These are phyloP conservation scores for Coemansia sp. DNA, from an alignment of 192 early-diverging fungal species.

Conservation along the genomic window DNA sequence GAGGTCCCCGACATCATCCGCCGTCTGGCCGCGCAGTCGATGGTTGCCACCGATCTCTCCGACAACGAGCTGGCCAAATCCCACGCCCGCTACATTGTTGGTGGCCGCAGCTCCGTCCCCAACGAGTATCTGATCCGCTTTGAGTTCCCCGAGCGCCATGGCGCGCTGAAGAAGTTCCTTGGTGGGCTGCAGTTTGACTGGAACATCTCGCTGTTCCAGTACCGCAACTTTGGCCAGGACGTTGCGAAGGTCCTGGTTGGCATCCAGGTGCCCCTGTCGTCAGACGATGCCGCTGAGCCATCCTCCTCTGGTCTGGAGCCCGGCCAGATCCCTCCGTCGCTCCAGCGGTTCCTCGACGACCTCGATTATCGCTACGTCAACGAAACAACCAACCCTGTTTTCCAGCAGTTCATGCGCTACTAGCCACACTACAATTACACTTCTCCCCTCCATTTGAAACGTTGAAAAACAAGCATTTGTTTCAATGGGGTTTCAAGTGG, in stretches of 20 bases:
- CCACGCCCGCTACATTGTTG: constrained; percentile 94
- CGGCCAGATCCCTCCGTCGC: constrained; percentile 42
- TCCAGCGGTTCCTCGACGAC: constrained; percentile 78
- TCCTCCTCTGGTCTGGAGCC: not conserved
- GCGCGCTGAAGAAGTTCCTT: constrained; percentile 88
- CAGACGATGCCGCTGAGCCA: constrained; percentile 33
- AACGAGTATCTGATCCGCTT: constrained; percentile 94
- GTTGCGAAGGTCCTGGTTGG: constrained; percentile 92
- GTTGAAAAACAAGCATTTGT: not conserved
- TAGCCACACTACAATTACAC: not conserved
- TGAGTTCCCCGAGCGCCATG: constrained; percentile 95
- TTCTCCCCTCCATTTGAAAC: not conserved
- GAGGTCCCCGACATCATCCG: constrained; percentile 75
- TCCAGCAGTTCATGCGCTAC: constrained; percentile 76
- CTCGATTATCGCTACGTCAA: constrained; percentile 88
- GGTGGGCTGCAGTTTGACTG: constrained; percentile 63
- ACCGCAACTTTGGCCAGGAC: constrained; percentile 95
- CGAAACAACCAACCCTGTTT: constrained; percentile 90
- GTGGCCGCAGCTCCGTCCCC: constrained; percentile 73
- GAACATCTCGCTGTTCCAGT: constrained; percentile 94
- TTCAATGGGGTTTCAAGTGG: too few species aligned
- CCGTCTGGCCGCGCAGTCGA: constrained; percentile 59
- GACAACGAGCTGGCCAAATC: constrained; percentile 94
- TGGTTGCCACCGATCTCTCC: constrained; percentile 82
- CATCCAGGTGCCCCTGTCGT: constrained; percentile 81